A percentile compares a stretch with the other conserved stretches of the same genome.
These are phyloP conservation scores for Alternaria conjuncta DNA, from an alignment of 2,329 filamentous ascomycete genomes.

Conservation along the genomic window DNA sequence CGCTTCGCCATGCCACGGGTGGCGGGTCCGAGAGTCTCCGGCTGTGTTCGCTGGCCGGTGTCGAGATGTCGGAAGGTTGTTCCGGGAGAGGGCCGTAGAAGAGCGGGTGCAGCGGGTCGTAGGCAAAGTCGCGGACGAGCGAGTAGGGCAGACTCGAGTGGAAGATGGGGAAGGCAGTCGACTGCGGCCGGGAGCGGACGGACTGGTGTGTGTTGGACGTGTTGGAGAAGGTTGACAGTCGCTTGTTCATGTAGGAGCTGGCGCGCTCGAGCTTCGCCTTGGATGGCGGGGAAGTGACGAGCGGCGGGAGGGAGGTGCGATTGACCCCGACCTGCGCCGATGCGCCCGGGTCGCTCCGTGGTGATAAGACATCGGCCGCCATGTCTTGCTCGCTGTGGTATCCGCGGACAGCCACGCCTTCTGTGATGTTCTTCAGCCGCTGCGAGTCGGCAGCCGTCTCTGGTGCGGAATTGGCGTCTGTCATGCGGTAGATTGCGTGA, in stretches of 20 bases:
- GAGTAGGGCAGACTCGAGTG: slow-evolving; percentile 86
- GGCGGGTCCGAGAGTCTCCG: slow-evolving; percentile 82
- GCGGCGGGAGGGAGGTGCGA: slow-evolving; percentile 55
- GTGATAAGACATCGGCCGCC: slow-evolving; percentile 49
- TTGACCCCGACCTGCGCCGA: slow-evolving; percentile 43
- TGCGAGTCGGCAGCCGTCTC: slow-evolving; percentile 31
- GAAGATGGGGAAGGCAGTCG: slow-evolving; percentile 82
- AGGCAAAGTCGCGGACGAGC: slow-evolving; percentile 96
- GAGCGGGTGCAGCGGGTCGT: slow-evolving; percentile 79
- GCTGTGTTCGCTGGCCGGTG: slow-evolving; percentile 77
- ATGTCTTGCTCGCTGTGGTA: slow-evolving; percentile 36
- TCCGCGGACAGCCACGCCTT: slow-evolving; percentile 35
- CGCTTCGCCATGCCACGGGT: slow-evolving; percentile 74
- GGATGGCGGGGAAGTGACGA: slow-evolving; percentile 59
- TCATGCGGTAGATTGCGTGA: slow-evolving; percentile 38
- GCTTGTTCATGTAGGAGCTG: slow-evolving; percentile 79
- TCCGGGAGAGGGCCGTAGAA: slow-evolving; percentile 93
- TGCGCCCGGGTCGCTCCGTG: slow-evolving; percentile 40
- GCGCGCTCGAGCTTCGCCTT: slow-evolving; percentile 61
- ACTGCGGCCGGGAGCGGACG: slow-evolving; percentile 74
- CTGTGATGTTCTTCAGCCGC: slow-evolving; percentile 38
- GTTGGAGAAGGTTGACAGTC: slow-evolving; percentile 81
- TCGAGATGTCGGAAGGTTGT: slow-evolving; percentile 80
- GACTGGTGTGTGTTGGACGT: slow-evolving; percentile 46
- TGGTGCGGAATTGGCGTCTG: slow-evolving; percentile 26